Evolutionary conservation across 257 asterid species (phyloP).

Genomic region (Forsythia suspensa): DNA sequence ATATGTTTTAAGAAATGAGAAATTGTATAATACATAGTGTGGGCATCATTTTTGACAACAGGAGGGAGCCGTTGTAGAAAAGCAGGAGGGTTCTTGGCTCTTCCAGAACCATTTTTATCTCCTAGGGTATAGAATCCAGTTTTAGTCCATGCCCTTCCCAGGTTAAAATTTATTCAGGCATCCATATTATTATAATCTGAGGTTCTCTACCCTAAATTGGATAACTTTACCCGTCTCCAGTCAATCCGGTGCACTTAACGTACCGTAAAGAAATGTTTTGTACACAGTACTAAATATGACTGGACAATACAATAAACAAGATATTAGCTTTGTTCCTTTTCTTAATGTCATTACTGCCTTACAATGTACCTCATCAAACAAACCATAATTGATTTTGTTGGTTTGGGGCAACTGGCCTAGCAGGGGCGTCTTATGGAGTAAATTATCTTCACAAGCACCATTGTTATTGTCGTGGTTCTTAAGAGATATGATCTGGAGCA

Average conservation of each 20-base stretch:
- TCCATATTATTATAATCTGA: neutral
- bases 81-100: neutral
- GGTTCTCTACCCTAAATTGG: neutral
- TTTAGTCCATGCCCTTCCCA: neutral
- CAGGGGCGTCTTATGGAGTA: too few species aligned
- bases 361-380: too few species aligned
- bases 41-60: neutral
- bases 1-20: neutral
- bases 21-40: neutral
- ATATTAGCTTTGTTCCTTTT: neutral
- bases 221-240: too few species aligned
- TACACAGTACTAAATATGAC: neutral
- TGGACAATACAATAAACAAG: neutral
- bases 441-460: too few species aligned
- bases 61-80: neutral
- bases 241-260: neutral
- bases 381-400: too few species aligned
- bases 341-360: too few species aligned
- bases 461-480: too few species aligned
- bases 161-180: neutral
- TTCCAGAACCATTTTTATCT: neutral
- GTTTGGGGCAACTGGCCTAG: too few species aligned
- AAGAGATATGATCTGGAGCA: too few species aligned
- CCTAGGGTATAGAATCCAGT: neutral
- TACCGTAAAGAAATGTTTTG: too few species aligned